Base-by-base conservation (phyloP, 2,329 filamentous ascomycete species). In the Fusarium tjaetaba region DNA sequence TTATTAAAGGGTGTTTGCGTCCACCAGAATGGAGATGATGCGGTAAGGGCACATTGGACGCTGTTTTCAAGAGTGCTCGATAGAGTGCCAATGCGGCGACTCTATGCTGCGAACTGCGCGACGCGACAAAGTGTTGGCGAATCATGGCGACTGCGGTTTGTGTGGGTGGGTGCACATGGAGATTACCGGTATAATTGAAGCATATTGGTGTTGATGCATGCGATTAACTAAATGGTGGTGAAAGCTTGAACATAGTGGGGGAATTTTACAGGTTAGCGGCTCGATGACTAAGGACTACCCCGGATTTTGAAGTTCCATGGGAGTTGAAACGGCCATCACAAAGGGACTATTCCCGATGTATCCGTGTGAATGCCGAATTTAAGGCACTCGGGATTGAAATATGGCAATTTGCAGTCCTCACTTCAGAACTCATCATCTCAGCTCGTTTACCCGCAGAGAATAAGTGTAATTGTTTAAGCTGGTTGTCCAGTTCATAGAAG, bases 41-140 rank as follows among this genome's bases (percentile, higher is more conserved):
- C 4, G 88, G 86, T 4, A 93, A 82, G 3, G 86, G 82, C 39
- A 92, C 82, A 45, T 81, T 84, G 36, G 84, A 80, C 66, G 86
- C 89, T 81, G 89, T 87, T 70, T 86, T 86, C 59, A 94, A 83
- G 62, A 96, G 88, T 41, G 92, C 90, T 71, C 91, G 88, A 83
- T 92, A 95, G 55, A 96, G 89, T 57, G 93, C 91, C 71, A 93
- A 87, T 79, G 89, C 88, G 77, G 88, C 88, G 77, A 77, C 79
- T 69, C 88, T 85, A 78, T 90, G 88, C 70, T 87, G 86, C 76
- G 86, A 85, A 69, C 84, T 84, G 65, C 83, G 84, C 68, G 85
- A 85, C 38, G 88, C 86, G 48, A 88, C 72, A 65, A 87, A 86
- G 41, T 59, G 73, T 24, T 76, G 73, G 60, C 79, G 81, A 46